Evolutionary conservation across 768 basidiomycete species (phyloP).

Genomic region (Rhodocollybia butyracea): DNA sequence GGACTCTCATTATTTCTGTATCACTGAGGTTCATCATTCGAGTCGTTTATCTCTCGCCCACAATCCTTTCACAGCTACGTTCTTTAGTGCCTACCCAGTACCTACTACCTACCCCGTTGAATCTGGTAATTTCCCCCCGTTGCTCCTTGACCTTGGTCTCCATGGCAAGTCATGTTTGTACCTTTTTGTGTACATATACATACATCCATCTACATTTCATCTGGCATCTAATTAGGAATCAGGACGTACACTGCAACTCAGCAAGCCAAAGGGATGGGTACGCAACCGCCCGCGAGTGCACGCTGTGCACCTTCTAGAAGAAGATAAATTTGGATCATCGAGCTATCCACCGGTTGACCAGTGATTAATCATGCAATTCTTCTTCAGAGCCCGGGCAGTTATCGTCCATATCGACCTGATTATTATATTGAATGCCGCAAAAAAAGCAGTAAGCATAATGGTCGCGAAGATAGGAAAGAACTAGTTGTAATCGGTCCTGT

Average conservation of each 20-base stretch:
- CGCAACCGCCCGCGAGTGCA: too few species aligned
- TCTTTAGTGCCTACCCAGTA: not conserved
- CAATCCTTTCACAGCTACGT: not conserved
- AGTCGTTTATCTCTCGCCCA: not conserved
- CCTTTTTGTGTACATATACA: not conserved
- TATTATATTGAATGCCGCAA: constrained; percentile 78
- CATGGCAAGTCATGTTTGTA: not conserved
- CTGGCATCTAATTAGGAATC: too few species aligned
- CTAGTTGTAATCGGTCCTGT: constrained; percentile 61
- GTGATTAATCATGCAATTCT: constrained; percentile 68
- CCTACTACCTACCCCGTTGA: not conserved
- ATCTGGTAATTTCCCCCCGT: not conserved
- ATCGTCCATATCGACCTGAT: constrained; percentile 51
- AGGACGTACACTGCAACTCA: too few species aligned
- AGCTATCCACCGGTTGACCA: too few species aligned
- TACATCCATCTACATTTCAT: not conserved
- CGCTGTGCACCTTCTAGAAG: too few species aligned
- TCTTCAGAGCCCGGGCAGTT: constrained; percentile 77
- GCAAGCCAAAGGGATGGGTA: too few species aligned
- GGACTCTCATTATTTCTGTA: not conserved
- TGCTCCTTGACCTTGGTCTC: not conserved
- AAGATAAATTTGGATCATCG: too few species aligned
- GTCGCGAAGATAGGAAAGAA: constrained; percentile 71
- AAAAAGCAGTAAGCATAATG: constrained; percentile 81
- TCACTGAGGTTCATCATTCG: not conserved